Conservation (phyloP, 345 rosid genomes). For the Pugionium cornutum region DNA sequence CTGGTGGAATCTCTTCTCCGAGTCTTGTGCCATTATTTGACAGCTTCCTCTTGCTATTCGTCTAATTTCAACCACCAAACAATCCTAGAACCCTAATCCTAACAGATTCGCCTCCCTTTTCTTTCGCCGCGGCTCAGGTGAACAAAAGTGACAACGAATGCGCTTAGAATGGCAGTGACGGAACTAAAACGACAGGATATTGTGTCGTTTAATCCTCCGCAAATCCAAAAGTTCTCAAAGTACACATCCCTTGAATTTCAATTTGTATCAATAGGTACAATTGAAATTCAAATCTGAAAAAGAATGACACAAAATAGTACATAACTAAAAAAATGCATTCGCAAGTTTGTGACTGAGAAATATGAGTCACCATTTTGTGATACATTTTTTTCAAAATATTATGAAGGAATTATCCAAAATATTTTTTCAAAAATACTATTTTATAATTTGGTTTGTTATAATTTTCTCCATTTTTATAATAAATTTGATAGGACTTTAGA, state of each 20-base stretch:
- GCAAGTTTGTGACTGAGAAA: too few relatives aligned
- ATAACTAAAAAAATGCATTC: too few relatives aligned
- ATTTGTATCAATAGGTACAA: too few relatives aligned
- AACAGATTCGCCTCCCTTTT: constrained; percentile 23
- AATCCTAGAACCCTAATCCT: constrained; percentile 30
- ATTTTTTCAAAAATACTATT: too few relatives aligned
- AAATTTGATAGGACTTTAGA: too few relatives aligned
- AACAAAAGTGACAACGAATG: neutral
- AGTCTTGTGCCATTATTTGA: constrained; percentile 58
- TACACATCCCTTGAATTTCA: neutral
- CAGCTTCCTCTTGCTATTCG: neutral
- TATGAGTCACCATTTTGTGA: too few relatives aligned
- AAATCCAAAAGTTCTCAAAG: neutral
- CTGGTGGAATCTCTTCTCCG: constrained; percentile 80
- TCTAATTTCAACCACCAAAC: neutral
- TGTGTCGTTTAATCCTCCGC: constrained; percentile 15
- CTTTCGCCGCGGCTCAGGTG: constrained; percentile 32
- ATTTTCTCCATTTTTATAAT: too few relatives aligned
- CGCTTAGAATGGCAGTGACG: constrained; percentile 13
- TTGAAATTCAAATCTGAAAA: too few relatives aligned
- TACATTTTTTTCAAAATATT: too few relatives aligned
- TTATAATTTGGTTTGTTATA: too few relatives aligned
- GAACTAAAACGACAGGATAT: constrained; percentile 30
- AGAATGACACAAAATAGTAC: too few relatives aligned
- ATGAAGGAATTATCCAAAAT: too few relatives aligned